Evolutionary conservation across 2,329 filamentous ascomycete species (phyloP), one percentile per base, ranked within the genome.

Genomic region (Neonectria faginata): DNA sequence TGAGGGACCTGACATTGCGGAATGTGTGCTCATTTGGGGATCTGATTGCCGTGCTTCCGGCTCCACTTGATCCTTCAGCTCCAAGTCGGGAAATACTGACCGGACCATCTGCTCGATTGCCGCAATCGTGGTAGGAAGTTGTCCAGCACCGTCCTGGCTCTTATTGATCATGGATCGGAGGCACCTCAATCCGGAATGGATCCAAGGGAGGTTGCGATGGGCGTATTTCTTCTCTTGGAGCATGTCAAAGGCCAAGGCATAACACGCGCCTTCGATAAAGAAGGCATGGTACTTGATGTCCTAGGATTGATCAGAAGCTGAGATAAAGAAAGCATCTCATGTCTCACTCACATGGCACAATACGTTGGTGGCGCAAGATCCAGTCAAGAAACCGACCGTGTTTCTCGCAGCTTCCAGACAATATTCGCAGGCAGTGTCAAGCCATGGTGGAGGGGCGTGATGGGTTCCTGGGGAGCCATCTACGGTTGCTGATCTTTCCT

Each of bases 231-330:
- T 73, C 12, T 80, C 78, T 33, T 82, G 79, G 18, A 83, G 72
- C 51, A 83, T 74, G 53, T 83, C 80, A 50, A 82, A 82, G 9
- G 80, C 78, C 3, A 83, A 62, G 3, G 78, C 78, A 53, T 82
- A 81, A 11, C 75, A 75, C 12, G 80, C 79, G 31, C 80, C 81
- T 36, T 79, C 76, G 10, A 83, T 70, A 53, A 83, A 83, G 52
- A 81, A 83, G 5, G 75, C 79, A 27, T 83, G 80, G 27, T 83
- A 83, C 39, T 80, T 80, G 4, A 82, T 70, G 72, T 81, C 77
- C 81, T 83, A 22, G 6, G 18, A 5, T 4, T 29, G 12, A 44
- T 70, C 51, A 73, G 63, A 64, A 16, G 27, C 16, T 36, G 31
- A 6, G 5, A 10, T 20, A 25, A n/a, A 8, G 2, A 12, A n/a